These are phyloP conservation scores for Datura wrightii DNA, from an alignment of 257 asterid species.

Conservation along the genomic window DNA sequence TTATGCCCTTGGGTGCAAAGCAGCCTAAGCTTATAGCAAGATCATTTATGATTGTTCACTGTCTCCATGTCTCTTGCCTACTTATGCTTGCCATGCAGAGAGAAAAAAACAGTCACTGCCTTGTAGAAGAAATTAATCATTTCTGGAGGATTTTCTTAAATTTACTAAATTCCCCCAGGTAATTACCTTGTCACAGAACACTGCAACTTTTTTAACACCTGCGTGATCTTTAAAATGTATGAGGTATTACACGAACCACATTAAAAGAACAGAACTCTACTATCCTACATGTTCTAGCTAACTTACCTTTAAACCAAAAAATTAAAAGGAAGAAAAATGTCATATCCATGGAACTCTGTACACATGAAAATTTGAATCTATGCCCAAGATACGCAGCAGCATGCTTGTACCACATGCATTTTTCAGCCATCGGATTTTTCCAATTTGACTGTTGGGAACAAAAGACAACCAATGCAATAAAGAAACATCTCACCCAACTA, in stretches of 20 bases:
- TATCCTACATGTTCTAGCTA: background rate
- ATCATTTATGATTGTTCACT: background rate
- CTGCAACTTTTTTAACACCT: background rate
- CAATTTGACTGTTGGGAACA: background rate
- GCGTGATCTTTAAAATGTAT: background rate
- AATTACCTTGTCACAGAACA: background rate
- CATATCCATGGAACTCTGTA: background rate
- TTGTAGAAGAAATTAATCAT: no score
- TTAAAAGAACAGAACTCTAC: background rate
- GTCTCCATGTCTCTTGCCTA: no score
- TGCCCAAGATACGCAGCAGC: constrained; percentile 11
- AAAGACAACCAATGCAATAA: background rate
- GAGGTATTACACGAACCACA: no score
- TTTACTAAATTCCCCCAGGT: background rate
- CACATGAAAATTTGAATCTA: background rate
- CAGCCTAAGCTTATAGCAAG: no score
- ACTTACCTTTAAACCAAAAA: background rate
- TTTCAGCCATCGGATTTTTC: constrained; percentile 3
- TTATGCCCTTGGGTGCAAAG: no score
- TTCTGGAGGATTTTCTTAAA: no score
- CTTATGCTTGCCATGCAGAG: no score
- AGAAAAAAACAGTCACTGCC: no score
- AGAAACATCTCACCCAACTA: background rate
- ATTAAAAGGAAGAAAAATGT: background rate
- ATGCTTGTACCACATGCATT: background rate